Evolutionary conservation across 805 yeast species (phyloP).

Genomic region (Saturnispora silvae): DNA sequence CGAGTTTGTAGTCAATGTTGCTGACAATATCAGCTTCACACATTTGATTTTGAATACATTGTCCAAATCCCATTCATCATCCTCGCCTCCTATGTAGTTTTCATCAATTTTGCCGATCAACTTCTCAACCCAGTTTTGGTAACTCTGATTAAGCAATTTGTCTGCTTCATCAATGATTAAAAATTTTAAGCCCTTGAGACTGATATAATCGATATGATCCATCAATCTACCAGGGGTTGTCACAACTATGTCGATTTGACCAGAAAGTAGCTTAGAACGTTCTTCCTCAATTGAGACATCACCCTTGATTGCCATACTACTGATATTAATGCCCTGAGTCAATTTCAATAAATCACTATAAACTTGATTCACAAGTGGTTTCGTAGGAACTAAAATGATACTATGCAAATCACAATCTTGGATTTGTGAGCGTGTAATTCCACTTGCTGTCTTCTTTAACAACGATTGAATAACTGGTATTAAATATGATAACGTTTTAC

Average conservation of each 20-base stretch:
- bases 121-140: conserved; percentile 81
- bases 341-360: conserved; percentile 48
- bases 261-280: conserved; percentile 29
- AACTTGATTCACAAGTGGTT: conserved; percentile 79
- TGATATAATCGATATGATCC: conserved; percentile 45
- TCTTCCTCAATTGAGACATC: conserved; percentile 51
- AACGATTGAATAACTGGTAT: conserved; percentile 73
- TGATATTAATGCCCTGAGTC: conserved; percentile 56
- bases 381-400: conserved; percentile 79
- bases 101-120: conserved; percentile 32
- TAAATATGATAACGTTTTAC: conserved; percentile 84
- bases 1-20: conserved; percentile 89
- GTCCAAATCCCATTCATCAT: conserved; percentile 22
- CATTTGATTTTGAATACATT: conserved; percentile 29
- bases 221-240: conserved; percentile 76
- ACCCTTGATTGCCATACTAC: conserved; percentile 48
- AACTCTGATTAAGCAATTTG: conserved; percentile 71
- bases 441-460: no score
- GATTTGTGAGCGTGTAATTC: conserved; percentile 2
- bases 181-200: conserved; percentile 45
- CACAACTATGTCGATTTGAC: conserved; percentile 53
- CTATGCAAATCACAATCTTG: conserved; percentile 54
- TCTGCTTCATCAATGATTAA: conserved; percentile 78
- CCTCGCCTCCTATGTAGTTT: neutral
- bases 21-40: conserved; percentile 72